Base-by-base conservation (phyloP, 441 rosid species). In the Melianthus villosus region DNA sequence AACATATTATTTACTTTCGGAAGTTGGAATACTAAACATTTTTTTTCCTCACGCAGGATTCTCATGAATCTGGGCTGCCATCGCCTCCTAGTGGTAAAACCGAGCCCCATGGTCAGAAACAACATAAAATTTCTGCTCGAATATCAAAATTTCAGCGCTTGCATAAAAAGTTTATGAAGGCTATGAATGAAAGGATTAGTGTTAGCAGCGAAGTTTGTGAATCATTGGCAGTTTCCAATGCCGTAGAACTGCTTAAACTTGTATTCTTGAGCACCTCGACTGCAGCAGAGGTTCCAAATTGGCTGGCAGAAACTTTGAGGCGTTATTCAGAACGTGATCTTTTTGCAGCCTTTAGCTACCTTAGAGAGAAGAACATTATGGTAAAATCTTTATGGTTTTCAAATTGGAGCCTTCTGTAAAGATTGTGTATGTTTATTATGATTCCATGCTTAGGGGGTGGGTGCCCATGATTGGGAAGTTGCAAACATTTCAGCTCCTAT, bases 281-380 rank as follows among this genome's bases (percentile, higher is more conserved):
- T 53, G 70, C 79, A 37, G 61, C 77, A 25, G 73, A 67, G 41
- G 50, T 68, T 57, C 76, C 79, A 59, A 79, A 69, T 64, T 53
- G 75, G 66, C 48, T 91, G 43, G 73, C 74, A 57, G 91, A 72
- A 68, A 85, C 89, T 39, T 60, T 91, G 25, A 62, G 77, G 34
- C 87, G 84, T 34, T 85, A 82, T 60, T 91, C 98, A 34, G 93
- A 91, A 46, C 82, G 71, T 46, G 98, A 91, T 61, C 81, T 91
- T 54, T 85, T 79, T 65, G 78, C 94, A 23, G 98, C 94, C 51
- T 85, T 77, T 69, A 79, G 78, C 80, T 85, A 77, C 60, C 87
- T 91, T 50, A 76, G 89, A 53, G 96, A 79, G 57, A 79, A 69
- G 65, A 82, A 72, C 53, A 67, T 71, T 46, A 62, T 91, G 94